These are phyloP conservation scores for Puccinia polysora DNA, from an alignment of 1,284 basidiomycete genomes.

Conservation along the genomic window DNA sequence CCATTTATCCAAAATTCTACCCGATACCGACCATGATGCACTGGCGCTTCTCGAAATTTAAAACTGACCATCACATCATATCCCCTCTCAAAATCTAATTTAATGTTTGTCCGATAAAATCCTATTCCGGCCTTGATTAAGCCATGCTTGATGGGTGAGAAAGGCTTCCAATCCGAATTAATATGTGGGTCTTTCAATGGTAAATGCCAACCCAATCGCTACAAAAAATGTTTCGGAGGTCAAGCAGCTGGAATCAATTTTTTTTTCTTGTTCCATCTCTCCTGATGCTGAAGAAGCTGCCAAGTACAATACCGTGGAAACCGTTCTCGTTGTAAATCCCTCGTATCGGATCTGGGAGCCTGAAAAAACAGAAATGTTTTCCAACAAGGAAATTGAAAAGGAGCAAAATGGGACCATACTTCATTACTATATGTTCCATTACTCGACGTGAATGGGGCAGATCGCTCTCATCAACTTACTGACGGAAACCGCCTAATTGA, in stretches of 20 bases:
- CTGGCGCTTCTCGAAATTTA: slow-evolving; percentile 5
- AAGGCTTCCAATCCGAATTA: neutral
- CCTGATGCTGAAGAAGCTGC: no score
- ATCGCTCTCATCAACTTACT: slow-evolving; percentile 5
- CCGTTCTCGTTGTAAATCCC: slow-evolving; percentile 41
- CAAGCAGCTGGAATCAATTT: neutral
- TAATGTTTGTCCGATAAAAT: slow-evolving; percentile 26
- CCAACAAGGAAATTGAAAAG: neutral
- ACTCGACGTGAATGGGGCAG: no score
- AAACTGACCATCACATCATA: slow-evolving; percentile 38
- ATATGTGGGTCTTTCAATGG: neutral
- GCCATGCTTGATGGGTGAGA: slow-evolving; percentile 26
- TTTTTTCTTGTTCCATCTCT: neutral
- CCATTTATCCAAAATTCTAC: slow-evolving; percentile 71
- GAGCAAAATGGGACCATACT: no score
- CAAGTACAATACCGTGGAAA: slow-evolving; percentile 35
- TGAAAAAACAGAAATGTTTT: slow-evolving; percentile 2
- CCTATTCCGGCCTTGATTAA: slow-evolving; percentile 27
- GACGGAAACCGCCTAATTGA: slow-evolving; percentile 45
- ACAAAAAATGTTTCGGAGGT: neutral
- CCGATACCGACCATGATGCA: slow-evolving; percentile 57
- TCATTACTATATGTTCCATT: neutral
- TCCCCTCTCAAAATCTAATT: slow-evolving; percentile 13
- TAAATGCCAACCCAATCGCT: slow-evolving; percentile 41
- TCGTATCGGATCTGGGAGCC: slow-evolving; percentile 30